phyloP scores from a whole-genome alignment of 495 filamentous ascomycete species.

The Penicillium psychrofluorescens region DNA sequence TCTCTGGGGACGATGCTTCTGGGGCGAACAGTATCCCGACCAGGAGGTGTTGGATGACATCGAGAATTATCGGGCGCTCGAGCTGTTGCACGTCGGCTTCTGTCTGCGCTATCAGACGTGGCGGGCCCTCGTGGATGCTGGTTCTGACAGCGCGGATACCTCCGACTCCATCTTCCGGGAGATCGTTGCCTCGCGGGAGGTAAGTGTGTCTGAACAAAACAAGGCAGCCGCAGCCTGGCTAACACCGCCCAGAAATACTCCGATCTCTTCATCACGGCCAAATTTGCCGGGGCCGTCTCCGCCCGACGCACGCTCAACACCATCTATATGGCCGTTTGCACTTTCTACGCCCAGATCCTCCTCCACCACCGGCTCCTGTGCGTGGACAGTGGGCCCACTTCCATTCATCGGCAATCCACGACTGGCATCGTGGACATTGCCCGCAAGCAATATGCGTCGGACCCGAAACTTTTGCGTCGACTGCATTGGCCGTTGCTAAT shows the following conservation, averaged over 20 bases:
- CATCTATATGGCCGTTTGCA: constrained; percentile 40
- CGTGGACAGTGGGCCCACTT: constrained; percentile 11
- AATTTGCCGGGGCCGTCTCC: constrained; percentile 24
- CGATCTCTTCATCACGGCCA: constrained; percentile 38
- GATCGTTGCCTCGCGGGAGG: constrained; percentile 25
- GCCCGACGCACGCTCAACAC: constrained; percentile 37
- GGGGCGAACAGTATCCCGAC: constrained; percentile 39
- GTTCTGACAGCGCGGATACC: constrained; percentile 16
- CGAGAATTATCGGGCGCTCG: constrained; percentile 37
- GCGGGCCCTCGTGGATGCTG: constrained; percentile 28
- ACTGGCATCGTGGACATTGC: constrained; percentile 30
- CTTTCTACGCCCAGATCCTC: constrained; percentile 36
- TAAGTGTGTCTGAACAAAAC: constrained; percentile 6
- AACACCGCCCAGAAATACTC: constrained; percentile 23
- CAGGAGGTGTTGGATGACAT: constrained; percentile 42
- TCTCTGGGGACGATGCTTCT: constrained; percentile 38
- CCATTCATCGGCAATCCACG: constrained; percentile 25
- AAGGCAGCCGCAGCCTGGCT: not conserved
- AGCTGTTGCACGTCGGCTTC: constrained; percentile 28
- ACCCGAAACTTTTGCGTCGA: constrained; percentile 28
- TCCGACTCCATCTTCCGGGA: constrained; percentile 27
- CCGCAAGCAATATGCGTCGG: constrained; percentile 28
- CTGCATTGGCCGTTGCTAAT: constrained; percentile 42
- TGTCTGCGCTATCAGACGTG: constrained; percentile 33
- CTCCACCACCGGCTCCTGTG: constrained; percentile 35